A percentile compares a stretch with the other conserved stretches of the same genome.
Evolutionary conservation across 257 asterid species (phyloP).

Genomic region (Plantago ovata): DNA sequence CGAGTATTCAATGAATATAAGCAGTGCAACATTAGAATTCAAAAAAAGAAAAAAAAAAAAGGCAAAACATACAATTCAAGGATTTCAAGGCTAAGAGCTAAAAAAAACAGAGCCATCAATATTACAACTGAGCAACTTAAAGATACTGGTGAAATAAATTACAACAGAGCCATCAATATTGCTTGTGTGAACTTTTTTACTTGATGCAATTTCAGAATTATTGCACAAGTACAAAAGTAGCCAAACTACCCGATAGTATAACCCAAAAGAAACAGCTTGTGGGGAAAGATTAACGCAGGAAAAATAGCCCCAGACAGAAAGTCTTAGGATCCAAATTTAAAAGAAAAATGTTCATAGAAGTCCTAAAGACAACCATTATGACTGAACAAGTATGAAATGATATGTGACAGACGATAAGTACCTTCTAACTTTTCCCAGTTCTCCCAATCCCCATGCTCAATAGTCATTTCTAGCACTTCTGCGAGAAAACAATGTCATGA

Average conservation of each 20-base stretch:
- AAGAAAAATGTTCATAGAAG: not conserved
- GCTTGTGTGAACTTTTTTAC: too few relatives aligned
- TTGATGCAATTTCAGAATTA: too few relatives aligned
- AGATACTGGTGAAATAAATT: too few relatives aligned
- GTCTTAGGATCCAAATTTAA: too few relatives aligned
- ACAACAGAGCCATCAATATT: too few relatives aligned
- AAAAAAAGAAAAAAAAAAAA: not conserved
- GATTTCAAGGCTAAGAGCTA: too few relatives aligned
- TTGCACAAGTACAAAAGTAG: not conserved
- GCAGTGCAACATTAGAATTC: slow-evolving; percentile 3
- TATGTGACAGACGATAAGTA: slow-evolving; percentile 24
- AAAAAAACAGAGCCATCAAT: too few relatives aligned
- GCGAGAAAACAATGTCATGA: slow-evolving; percentile 25
- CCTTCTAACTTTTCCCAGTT: slow-evolving; percentile 62
- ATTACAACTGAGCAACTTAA: too few relatives aligned
- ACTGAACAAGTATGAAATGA: too few relatives aligned
- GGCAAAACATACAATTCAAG: too few relatives aligned
- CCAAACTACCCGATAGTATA: not conserved
- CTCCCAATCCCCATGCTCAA: slow-evolving; percentile 59
- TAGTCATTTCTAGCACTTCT: slow-evolving; percentile 73
- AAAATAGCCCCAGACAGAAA: too few relatives aligned
- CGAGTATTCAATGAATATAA: too few relatives aligned
- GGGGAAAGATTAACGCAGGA: not conserved
- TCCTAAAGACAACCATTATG: slow-evolving; percentile 13
- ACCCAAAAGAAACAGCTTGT: not conserved